Conservation (phyloP, 1,139 yeast species). For the Geotrichum australiense region DNA sequence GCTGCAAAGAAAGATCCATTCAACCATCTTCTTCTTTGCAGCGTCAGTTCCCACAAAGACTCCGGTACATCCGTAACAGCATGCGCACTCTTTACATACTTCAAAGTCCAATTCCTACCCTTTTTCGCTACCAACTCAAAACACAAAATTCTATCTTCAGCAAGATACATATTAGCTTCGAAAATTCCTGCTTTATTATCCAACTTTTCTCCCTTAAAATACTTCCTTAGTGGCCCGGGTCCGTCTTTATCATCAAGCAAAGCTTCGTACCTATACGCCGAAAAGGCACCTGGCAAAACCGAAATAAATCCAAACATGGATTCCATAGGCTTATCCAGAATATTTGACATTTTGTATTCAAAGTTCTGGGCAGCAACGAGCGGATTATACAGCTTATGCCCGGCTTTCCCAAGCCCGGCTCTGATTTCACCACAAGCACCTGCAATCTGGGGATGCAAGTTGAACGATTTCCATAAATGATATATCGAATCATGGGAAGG, state of each 20-base stretch:
- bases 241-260: slow-evolving; percentile 14
- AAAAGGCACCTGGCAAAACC: slow-evolving; percentile 79
- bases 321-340: slow-evolving; percentile 78
- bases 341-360: slow-evolving; percentile 76
- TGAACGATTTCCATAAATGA: slow-evolving; percentile 68
- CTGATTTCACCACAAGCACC: slow-evolving; percentile 86
- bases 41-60: slow-evolving; percentile 58
- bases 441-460: slow-evolving; percentile 61
- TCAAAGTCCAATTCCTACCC: slow-evolving; percentile 52
- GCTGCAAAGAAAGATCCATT: slow-evolving; percentile 84
- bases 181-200: slow-evolving; percentile 61
- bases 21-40: slow-evolving; percentile 79
- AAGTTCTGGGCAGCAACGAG: slow-evolving; percentile 80
- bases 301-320: slow-evolving; percentile 76
- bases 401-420: slow-evolving; percentile 56
- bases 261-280: slow-evolving; percentile 75
- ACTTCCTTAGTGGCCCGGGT: slow-evolving; percentile 66
- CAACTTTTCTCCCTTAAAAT: slow-evolving; percentile 64
- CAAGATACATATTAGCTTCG: slow-evolving; percentile 77
- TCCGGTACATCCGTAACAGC: slow-evolving; percentile 87
- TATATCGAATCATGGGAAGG: slow-evolving; percentile 69
- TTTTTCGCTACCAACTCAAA: slow-evolving; percentile 72
- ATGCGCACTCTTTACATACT: slow-evolving; percentile 67
- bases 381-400: slow-evolving; percentile 53
- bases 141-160: slow-evolving; percentile 78